These are phyloP conservation scores for Lepidium didymum DNA, from an alignment of 345 rosid genomes.

Conservation along the genomic window DNA sequence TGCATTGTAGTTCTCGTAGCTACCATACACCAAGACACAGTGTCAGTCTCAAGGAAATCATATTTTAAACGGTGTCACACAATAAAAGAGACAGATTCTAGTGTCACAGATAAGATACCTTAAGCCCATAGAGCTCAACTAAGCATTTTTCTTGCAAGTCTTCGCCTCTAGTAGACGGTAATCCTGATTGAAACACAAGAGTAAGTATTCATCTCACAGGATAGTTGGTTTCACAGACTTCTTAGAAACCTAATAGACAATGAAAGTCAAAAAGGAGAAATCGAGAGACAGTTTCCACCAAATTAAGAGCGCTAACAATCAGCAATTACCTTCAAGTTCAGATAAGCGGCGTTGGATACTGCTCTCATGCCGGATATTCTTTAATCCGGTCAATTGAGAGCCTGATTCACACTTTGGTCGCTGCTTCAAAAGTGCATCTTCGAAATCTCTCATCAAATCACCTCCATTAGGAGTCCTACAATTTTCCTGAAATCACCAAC, in stretches of 20 bases:
- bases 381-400: constrained; percentile 36
- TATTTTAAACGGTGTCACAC: background rate
- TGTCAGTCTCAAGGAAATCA: background rate
- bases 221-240: background rate
- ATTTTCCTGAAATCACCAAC: constrained; percentile 31
- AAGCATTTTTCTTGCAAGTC: constrained; percentile 82
- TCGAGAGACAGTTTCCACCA: background rate
- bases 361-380: constrained; percentile 44
- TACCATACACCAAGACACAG: constrained; percentile 31
- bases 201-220: background rate
- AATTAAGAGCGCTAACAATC: background rate
- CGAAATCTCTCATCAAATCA: constrained; percentile 69
- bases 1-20: constrained; percentile 67
- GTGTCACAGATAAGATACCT: constrained; percentile 37
- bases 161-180: constrained; percentile 79
- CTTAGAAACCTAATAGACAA: background rate
- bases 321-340: constrained; percentile 66
- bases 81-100: background rate
- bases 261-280: background rate
- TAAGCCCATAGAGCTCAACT: constrained; percentile 78
- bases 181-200: constrained; percentile 38
- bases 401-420: constrained; percentile 48
- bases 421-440: constrained; percentile 59
- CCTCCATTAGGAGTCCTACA: constrained; percentile 23
- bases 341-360: constrained; percentile 49